Evolutionary conservation across 306 rosid genomes (phyloP), one percentile per base, ranked within the genome.

Genomic region (Sicyos baderoa): DNA sequence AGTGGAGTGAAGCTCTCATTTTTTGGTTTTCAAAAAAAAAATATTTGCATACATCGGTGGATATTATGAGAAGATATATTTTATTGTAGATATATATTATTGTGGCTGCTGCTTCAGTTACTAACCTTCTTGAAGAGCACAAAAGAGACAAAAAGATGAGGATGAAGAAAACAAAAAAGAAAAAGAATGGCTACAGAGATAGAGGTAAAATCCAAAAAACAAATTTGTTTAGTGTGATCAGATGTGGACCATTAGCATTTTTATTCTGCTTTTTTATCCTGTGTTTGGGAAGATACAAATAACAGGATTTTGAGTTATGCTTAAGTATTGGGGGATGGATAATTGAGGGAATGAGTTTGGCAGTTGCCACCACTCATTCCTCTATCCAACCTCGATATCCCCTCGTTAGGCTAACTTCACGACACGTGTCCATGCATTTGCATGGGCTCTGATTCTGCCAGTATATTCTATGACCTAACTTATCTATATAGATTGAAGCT

Each of bases 361-460:
- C 84, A 44, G 35, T 35, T 74, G 11, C 45, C 45, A 40, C 6
- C 95, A 85, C 95, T 69, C 87, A 37, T 88, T 88, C 68, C 81
- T 82, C 71, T 83, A 86, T 88, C 97, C 81, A 55, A 76, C 89
- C 50, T 67, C 57, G 86, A 86, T 88, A 85, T 82, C 79, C 76
- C 76, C 72, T 82, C 86, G 54, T 61, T 69, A 77, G 97, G 97
- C 86, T 75, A 73, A 71, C 78, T 75, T 73, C n/a, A 27, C 14
- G 87, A 91, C 89, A 88, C 91, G 89, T 86, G 80, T 75, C 37
- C 50, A 9, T 70, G 54, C 56, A 77, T 72, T 78, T 62, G 65
- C 65, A 77, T 75, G 80, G 72, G 52, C 60, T 42, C 61, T 17
- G 76, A 77, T 77, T 56, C 76, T 42, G 40, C 45, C 67, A 84